Evolutionary conservation across 371 early-diverging fungal genomes (phyloP).

Genomic region (Mortierella sp.): DNA sequence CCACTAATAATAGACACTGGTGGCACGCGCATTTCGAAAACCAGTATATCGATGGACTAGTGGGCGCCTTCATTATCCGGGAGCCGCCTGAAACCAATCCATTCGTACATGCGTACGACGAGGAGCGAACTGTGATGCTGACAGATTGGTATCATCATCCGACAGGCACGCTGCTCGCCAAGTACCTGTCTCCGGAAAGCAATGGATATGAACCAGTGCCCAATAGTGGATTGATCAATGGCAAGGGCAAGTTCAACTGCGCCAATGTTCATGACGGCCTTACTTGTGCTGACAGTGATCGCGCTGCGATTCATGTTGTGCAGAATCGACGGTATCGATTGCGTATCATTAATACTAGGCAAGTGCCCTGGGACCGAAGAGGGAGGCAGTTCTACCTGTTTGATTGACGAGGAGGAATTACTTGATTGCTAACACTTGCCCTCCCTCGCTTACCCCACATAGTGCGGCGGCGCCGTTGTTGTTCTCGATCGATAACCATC

Average conservation of each 20-base stretch:
- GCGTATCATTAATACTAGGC: constrained; percentile 50
- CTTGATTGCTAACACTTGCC: not conserved
- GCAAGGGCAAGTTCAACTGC: constrained; percentile 46
- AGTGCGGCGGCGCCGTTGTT: constrained; percentile 49
- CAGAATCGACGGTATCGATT: constrained; percentile 48
- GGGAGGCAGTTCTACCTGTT: too few species aligned
- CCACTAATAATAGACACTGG: constrained; percentile 49
- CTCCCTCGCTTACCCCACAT: not conserved
- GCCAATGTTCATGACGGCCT: constrained; percentile 32
- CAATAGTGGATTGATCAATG: constrained; percentile 53
- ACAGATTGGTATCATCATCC: constrained; percentile 51
- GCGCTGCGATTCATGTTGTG: constrained; percentile 34
- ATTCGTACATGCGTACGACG: constrained; percentile 48
- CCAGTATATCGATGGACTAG: constrained; percentile 86
- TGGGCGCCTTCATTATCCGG: constrained; percentile 46
- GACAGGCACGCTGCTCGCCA: constrained; percentile 28
- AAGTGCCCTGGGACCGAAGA: not conserved
- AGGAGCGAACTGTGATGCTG: constrained; percentile 47
- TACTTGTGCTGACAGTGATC: constrained; percentile 22
- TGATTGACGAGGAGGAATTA: too few species aligned
- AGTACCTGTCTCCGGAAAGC: constrained; percentile 29
- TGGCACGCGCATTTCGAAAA: constrained; percentile 77
- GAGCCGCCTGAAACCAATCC: constrained; percentile 47
- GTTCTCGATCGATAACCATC: constrained; percentile 55
- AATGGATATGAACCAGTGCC: constrained; percentile 41